A percentile compares a stretch with the other conserved stretches of the same genome.
phyloP scores from a whole-genome alignment of 2,329 filamentous ascomycete genomes.

The Colletotrichum limetticola region DNA sequence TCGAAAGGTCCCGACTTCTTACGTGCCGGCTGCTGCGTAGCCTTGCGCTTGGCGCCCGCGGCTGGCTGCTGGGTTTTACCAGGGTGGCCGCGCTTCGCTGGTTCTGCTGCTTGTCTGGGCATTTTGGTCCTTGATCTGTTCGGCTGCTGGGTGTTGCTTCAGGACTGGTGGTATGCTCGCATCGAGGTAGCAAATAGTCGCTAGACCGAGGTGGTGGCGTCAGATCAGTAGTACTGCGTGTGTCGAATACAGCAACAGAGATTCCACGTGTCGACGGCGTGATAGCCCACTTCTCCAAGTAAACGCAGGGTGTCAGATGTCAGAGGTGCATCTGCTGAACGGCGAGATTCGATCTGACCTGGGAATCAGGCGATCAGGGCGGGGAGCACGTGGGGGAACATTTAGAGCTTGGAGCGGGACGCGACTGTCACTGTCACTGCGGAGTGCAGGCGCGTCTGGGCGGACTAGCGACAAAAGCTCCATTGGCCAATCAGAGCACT shows the following conservation, averaged over 20 bases:
- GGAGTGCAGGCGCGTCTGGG: background rate
- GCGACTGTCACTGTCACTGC: slow-evolving; percentile 16
- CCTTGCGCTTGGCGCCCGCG: slow-evolving; percentile 28
- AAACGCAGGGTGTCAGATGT: slow-evolving; percentile 4
- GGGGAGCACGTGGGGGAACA: slow-evolving; percentile 27
- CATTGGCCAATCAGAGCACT: slow-evolving; percentile 25
- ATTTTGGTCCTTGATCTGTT: slow-evolving; percentile 48
- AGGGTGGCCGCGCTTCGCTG: slow-evolving; percentile 49
- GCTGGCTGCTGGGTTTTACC: slow-evolving; percentile 33
- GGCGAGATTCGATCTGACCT: slow-evolving; percentile 30
- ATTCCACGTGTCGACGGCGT: background rate
- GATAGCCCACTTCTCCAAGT: background rate
- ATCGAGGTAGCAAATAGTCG: background rate
- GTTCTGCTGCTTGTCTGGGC: slow-evolving; percentile 50
- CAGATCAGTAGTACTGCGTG: background rate
- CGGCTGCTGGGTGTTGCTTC: background rate
- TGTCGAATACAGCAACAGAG: background rate
- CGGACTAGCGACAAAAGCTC: background rate
- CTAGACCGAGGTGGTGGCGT: background rate
- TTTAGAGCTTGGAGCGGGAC: slow-evolving; percentile 17
- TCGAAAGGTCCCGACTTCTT: slow-evolving; percentile 46
- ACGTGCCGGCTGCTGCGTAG: slow-evolving; percentile 39
- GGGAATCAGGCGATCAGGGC: slow-evolving; percentile 30
- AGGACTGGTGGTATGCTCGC: background rate
- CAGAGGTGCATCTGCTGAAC: slow-evolving; percentile 19